These are phyloP conservation scores for Saccharum hybrid DNA, from an alignment of 202 grass and related monocot genomes.

Conservation along the genomic window DNA sequence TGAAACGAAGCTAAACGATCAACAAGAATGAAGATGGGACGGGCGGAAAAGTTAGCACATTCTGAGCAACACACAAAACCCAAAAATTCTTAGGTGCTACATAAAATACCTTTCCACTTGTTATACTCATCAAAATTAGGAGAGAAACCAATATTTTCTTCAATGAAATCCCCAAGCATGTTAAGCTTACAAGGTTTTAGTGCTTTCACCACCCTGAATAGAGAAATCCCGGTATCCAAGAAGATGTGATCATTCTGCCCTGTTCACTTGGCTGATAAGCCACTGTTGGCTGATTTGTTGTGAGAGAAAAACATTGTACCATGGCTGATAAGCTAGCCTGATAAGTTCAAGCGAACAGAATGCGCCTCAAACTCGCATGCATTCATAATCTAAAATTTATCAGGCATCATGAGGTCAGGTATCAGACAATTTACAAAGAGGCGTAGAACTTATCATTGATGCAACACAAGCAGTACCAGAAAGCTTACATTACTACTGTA, in stretches of 20 bases:
- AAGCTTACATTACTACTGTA: slow-evolving; percentile 56
- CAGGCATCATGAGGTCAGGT: slow-evolving; percentile 37
- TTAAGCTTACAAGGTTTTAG: slow-evolving; percentile 61
- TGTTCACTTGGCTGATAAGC: too few relatives aligned
- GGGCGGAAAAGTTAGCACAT: slow-evolving; percentile 23
- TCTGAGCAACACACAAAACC: slow-evolving; percentile 32
- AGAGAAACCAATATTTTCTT: slow-evolving; percentile 54
- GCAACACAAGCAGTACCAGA: slow-evolving; percentile 19
- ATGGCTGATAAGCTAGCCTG: too few relatives aligned
- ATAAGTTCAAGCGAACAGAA: not conserved
- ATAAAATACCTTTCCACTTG: slow-evolving; percentile 74
- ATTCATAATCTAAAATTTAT: slow-evolving; percentile 62
- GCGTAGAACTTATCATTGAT: not conserved
- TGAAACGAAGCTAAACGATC: slow-evolving; percentile 55
- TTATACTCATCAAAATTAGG: slow-evolving; percentile 62
- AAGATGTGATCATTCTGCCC: slow-evolving; percentile 63
- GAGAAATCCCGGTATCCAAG: slow-evolving; percentile 68
- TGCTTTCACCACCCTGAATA: slow-evolving; percentile 62
- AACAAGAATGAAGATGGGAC: slow-evolving; percentile 22
- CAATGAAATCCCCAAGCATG: slow-evolving; percentile 56
- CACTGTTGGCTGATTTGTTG: too few relatives aligned
- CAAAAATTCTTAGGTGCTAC: not conserved
- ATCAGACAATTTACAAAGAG: slow-evolving; percentile 24
- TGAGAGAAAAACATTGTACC: too few relatives aligned
- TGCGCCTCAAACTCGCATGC: slow-evolving; percentile 69